Conservation (phyloP, 768 basidiomycete species). For the Tricholoma flavovirens region DNA sequence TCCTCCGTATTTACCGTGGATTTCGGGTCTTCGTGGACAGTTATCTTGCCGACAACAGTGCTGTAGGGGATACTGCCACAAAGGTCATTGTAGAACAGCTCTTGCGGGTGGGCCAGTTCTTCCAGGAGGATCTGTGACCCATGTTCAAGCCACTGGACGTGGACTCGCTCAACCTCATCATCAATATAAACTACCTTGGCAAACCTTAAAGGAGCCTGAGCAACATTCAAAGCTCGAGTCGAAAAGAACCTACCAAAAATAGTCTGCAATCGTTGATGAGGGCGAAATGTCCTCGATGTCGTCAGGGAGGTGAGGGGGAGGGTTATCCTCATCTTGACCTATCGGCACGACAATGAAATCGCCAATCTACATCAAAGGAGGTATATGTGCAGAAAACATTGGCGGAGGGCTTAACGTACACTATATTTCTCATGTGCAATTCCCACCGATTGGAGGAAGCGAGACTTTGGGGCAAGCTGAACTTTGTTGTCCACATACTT, state of each 20-base stretch:
- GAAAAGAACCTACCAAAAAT: slow-evolving; percentile 51
- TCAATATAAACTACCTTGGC: slow-evolving; percentile 54
- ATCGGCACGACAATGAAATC: slow-evolving; percentile 54
- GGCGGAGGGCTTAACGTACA: slow-evolving; percentile 24
- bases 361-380: slow-evolving; percentile 40
- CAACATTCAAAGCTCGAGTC: not conserved
- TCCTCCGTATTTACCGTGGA: slow-evolving; percentile 28
- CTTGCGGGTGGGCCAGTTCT: slow-evolving; percentile 56
- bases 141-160: slow-evolving; percentile 76
- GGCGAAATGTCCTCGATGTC: slow-evolving; percentile 28
- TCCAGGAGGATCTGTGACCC: slow-evolving; percentile 53
- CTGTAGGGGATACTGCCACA: slow-evolving; percentile 42
- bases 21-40: slow-evolving; percentile 30
- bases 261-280: slow-evolving; percentile 42
- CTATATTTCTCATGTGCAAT: slow-evolving; percentile 41
- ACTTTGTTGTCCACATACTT: slow-evolving; percentile 29
- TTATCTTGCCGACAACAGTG: slow-evolving; percentile 43
- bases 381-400: not conserved
- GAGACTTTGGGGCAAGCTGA: slow-evolving; percentile 26
- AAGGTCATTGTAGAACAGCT: slow-evolving; percentile 55
- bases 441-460: slow-evolving; percentile 32
- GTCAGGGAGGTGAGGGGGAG: slow-evolving; percentile 27
- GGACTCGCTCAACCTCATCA: slow-evolving; percentile 36
- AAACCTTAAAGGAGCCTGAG: slow-evolving; percentile 44
- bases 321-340: slow-evolving; percentile 24